Evolutionary conservation across 2,329 filamentous ascomycete species (phyloP), one percentile per base, ranked within the genome.

Genomic region (Rhexocercosporidium sp.): DNA sequence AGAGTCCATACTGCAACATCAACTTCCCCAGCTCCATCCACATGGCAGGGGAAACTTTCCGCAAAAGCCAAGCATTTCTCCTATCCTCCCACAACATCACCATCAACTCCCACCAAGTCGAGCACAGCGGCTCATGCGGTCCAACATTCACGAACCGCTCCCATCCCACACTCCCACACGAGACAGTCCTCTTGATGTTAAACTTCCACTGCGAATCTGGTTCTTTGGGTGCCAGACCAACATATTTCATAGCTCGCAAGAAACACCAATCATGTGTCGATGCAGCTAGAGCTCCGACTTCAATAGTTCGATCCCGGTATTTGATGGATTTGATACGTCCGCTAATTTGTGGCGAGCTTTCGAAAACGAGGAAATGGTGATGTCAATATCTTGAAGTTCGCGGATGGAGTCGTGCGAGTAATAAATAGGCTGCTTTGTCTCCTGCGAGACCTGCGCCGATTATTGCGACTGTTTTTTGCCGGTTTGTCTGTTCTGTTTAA

Each of bases 331-430:
- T 47, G 12, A 47, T 47, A 12, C 57, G 34, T 18, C 39, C 39
- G 7, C 57, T 39, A 18, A 47, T 46, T 27, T 60, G 22, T 3
- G 22, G 25, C n/a, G 3, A 27, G 39, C 37, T 27, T 44, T 60
- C 57, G 39, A 60, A 47, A 22, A 60, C 31, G 41, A 39, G 39
- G 47, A 47, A 22, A 60, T 47, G 41, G 57, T 60, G 41, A 60
- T 60, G 18, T 47, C 12, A 3, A 60, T 6, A 5, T 46, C 18
- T 29, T 41, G n/a, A 11, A 31, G 1, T 29, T 44, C 37, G 6
- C 57, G 39, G 6, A 27, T 20, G 1, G 18, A 60, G 20, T 60
- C 39, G 41, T 27, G 41, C 1, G 47, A 22, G 41, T 31, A 47
- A 22, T 60, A 60, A 47, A 22, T 60, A 60, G 12, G 41, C 20